Evolutionary conservation across 805 yeast species (phyloP), one percentile per base, ranked within the genome.

Genomic region (Huiozyma naganishii): DNA sequence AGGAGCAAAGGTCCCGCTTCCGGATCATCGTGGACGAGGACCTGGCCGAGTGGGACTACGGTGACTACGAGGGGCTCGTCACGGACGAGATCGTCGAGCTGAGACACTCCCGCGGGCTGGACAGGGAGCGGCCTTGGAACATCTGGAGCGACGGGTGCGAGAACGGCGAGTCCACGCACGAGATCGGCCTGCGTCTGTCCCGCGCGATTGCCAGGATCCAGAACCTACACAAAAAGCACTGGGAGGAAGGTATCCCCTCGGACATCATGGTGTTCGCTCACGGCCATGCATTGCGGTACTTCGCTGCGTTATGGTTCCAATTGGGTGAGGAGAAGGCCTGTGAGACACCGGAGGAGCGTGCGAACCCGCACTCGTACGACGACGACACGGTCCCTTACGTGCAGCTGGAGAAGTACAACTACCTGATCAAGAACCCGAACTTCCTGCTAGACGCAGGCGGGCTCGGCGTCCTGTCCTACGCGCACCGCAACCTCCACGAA

Each of bases 131-230:
- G 32, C 67, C 68, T 5, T 88, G 96, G 96, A 67, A 72, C 43
- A 88, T 90, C 59, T 89, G 96, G 94, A 65, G 77, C 48, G 88
- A 87, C 55, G 97, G 97, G 4, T 90, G 97, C 64, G 95, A 86
- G 59, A 79, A 79, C 50, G 97, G 97, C 48, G 97, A 90, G 62
- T 63, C 69, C 37, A 71, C 81, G 32, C 62, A 66, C 32, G 72
- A 87, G 42, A 83, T 90, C 37, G 79, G 81, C 1, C 68, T 67
- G 35, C 73, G 97, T 58, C 66, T 90, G 39, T 95, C 90, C 53
- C 61, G 74, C 33, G 73, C 81, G 40, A 85, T 90, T 55, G 70
- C 64, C 1, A 73, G 77, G 49, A 77, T 90, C 51, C 77, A 77
- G 48, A 67, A 64, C 40, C 61, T 82, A 44, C 95, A 85, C 58